phyloP scores from a whole-genome alignment of 1,139 yeast species.

The Scheffersomyces titani region DNA sequence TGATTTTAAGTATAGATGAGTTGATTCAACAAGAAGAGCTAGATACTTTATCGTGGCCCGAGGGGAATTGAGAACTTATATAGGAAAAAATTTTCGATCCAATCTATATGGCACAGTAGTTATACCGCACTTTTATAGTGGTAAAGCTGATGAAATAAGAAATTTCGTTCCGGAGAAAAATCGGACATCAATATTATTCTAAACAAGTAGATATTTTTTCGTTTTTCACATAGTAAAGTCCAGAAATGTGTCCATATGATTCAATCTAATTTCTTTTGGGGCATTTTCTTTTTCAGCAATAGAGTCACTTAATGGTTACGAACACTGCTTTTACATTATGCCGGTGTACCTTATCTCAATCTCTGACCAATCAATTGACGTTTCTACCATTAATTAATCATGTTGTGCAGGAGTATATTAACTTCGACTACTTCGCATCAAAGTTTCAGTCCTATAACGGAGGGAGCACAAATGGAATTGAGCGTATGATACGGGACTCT shows the following conservation, averaged over 20 bases:
- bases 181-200: neutral
- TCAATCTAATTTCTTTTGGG: neutral
- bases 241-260: neutral
- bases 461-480: neutral
- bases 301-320: neutral
- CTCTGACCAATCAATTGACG: slow-evolving; percentile 1
- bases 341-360: neutral
- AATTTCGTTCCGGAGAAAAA: neutral
- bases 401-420: neutral
- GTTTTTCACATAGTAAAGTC: neutral
- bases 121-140: neutral
- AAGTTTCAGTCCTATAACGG: neutral
- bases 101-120: neutral
- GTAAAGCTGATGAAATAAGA: neutral
- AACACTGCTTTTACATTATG: neutral
- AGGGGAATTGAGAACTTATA: neutral
- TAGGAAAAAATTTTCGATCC: neutral
- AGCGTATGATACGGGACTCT: neutral
- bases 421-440: neutral
- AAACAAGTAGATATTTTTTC: neutral
- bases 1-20: neutral
- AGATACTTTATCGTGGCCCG: too few relatives aligned
- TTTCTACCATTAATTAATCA: neutral
- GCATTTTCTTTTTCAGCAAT: neutral
- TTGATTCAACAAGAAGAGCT: neutral